Evolutionary conservation across 208 protist species (phyloP), one percentile per base, ranked within the genome.

Genomic region (Trypanosoma grayi): DNA sequence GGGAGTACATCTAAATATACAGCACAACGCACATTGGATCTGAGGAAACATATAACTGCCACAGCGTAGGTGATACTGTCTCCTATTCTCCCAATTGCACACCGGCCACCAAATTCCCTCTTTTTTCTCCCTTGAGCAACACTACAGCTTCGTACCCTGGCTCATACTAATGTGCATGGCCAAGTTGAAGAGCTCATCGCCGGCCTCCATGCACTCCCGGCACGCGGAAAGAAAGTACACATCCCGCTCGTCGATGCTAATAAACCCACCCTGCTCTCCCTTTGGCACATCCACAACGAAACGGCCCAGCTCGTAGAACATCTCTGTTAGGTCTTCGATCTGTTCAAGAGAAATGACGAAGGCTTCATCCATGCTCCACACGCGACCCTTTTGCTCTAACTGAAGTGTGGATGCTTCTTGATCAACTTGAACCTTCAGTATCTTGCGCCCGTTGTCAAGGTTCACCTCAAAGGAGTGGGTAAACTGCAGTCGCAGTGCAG

Each of bases 131-230:
- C 7, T 50, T 20, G 5, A n/a, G n/a, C n/a, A n/a, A n/a, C n/a
- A 2, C 71, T n/a, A 43, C 10, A 60, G 24, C 16, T 46, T 65
- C 27, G 58, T 30, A 20, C 63, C 41, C 45, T 53, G 14, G 30
- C 55, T 40, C 56, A 66, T 72, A n/a, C 77, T 87, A 60, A 90
- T 77, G 54, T 82, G 60, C 41, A 90, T 63, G 2, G 78, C 77
- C 55, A 90, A 64, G 58, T 89, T 89, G 61, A 94, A 90, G 18
- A 91, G 75, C 60, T 92, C 84, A 45, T 94, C 83, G 27, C 80
- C 84, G 24, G 83, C 60, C 10, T 94, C 80, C 22, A 59, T 81
- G 56, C 84, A 94, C 24, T 89, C 82, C 65, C 83, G 87, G 8
- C 62, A 69, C 4, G 71, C 72, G 0, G 70, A 64, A 4, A 94